Evolutionary conservation across 345 rosid species (phyloP).

Genomic region (Brassica carinata): DNA sequence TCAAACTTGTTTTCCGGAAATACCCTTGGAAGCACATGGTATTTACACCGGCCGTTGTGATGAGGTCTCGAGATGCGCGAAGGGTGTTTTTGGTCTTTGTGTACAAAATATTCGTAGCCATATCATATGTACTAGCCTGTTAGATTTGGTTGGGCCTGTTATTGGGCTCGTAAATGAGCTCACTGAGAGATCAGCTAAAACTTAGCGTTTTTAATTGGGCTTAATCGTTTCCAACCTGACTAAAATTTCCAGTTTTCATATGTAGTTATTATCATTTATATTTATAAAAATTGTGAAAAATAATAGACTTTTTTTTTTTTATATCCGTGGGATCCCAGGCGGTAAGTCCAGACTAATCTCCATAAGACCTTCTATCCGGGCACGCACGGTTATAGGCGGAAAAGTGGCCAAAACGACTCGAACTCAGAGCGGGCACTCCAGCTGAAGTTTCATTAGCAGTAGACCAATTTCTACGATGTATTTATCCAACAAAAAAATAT

Average conservation of each 20-base stretch:
- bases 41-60: slow-evolving; percentile 42
- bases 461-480: no score
- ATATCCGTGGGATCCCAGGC: no score
- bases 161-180: background rate
- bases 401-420: no score
- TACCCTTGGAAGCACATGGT: slow-evolving; percentile 10
- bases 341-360: no score
- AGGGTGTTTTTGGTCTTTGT: slow-evolving; percentile 27
- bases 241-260: background rate
- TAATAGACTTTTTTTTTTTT: background rate
- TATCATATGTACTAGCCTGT: background rate
- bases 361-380: no score
- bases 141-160: background rate
- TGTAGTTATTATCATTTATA: background rate
- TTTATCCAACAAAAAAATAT: background rate
- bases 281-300: background rate
- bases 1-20: slow-evolving; percentile 10
- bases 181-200: no score
- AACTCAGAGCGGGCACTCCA: no score
- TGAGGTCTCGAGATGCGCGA: slow-evolving; percentile 38
- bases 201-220: no score
- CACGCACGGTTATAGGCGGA: no score
- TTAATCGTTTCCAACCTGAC: background rate
- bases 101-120: background rate
- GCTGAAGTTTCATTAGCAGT: no score